These are phyloP conservation scores for Limnanthes douglasii DNA, from an alignment of 345 rosid species.

Conservation along the genomic window DNA sequence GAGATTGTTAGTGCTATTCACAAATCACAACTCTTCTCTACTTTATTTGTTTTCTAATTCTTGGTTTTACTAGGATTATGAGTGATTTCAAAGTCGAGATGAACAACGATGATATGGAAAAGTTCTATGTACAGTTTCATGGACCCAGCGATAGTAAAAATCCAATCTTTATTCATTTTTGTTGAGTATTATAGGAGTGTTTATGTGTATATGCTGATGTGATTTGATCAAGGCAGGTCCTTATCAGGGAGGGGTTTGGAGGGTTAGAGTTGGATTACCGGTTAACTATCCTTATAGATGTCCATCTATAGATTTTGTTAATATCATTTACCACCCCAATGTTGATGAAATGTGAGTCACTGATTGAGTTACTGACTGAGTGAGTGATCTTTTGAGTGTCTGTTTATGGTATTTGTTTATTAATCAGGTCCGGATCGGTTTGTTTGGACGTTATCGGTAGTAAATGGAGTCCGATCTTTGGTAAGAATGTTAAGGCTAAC, in stretches of 20 bases:
- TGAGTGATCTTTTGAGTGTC: background rate
- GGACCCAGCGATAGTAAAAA: conserved; percentile 58
- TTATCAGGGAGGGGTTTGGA: conserved; percentile 88
- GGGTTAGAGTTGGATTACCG: conserved; percentile 77
- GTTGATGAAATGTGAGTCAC: conserved; percentile 49
- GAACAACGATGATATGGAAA: conserved; percentile 46
- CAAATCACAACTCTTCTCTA: conserved; percentile 4
- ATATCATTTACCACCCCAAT: conserved; percentile 82
- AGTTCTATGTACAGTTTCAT: conserved; percentile 43
- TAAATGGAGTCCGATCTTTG: conserved; percentile 65
- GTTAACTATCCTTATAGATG: conserved; percentile 83
- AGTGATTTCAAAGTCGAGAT: conserved; percentile 62
- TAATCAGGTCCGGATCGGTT: conserved; percentile 55
- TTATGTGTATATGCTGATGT: background rate
- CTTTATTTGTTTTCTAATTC: background rate
- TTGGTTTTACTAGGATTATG: conserved; percentile 44
- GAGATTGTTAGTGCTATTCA: conserved; percentile 30
- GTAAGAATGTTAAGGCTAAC: too few relatives aligned
- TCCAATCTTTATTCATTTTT: background rate
- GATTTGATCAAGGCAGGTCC: conserved; percentile 41
- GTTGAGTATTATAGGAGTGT: background rate
- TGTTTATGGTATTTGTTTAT: background rate
- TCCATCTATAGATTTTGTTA: conserved; percentile 41
- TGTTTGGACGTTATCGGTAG: conserved; percentile 89
- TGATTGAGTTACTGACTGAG: background rate